These are phyloP conservation scores for Diatrype stigma DNA, from an alignment of 2,329 filamentous ascomycete genomes.

Conservation along the genomic window DNA sequence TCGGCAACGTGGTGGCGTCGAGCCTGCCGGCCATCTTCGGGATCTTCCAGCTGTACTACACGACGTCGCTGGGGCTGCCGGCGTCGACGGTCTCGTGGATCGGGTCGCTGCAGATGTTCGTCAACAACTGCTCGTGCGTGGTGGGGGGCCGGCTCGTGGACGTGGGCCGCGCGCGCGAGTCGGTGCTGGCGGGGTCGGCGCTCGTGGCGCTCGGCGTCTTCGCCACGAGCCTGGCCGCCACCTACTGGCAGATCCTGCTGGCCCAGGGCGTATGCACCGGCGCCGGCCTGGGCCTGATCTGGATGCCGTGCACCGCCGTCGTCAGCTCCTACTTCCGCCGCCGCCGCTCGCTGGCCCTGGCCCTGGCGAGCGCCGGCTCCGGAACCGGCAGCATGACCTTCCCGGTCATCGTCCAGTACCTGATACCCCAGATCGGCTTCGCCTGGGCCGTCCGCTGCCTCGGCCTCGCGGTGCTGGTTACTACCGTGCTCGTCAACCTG, in stretches of 20 bases:
- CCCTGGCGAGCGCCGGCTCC: conserved; percentile 57
- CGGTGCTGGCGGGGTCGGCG: conserved; percentile 26
- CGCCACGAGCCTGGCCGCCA: conserved; percentile 31
- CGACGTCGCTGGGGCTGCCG: conserved; percentile 28
- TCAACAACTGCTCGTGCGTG: conserved; percentile 28
- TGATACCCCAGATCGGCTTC: conserved; percentile 60
- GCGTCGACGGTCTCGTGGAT: conserved; percentile 40
- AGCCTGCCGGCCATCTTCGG: conserved; percentile 47
- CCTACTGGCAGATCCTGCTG: conserved; percentile 38
- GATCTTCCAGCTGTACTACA: conserved; percentile 43
- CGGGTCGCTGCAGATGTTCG: conserved; percentile 35
- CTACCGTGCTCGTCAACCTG: conserved; percentile 35
- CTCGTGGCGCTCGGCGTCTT: conserved; percentile 36
- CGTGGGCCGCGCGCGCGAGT: conserved; percentile 27
- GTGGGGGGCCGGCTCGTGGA: conserved; percentile 29
- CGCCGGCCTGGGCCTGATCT: conserved; percentile 36
- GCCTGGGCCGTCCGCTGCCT: conserved; percentile 60
- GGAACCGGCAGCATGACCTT: conserved; percentile 61
- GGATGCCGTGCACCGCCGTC: conserved; percentile 37
- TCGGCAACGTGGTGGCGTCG: conserved; percentile 46
- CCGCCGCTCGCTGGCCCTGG: conserved; percentile 55
- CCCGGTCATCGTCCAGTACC: conserved; percentile 51
- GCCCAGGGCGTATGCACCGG: conserved; percentile 49
- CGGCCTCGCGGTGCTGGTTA: conserved; percentile 54
- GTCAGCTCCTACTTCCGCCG: conserved; percentile 56